Evolutionary conservation across 73 alveolate species (phyloP), one percentile per base, ranked within the genome.

Genomic region (Symbiodinium pilosum): DNA sequence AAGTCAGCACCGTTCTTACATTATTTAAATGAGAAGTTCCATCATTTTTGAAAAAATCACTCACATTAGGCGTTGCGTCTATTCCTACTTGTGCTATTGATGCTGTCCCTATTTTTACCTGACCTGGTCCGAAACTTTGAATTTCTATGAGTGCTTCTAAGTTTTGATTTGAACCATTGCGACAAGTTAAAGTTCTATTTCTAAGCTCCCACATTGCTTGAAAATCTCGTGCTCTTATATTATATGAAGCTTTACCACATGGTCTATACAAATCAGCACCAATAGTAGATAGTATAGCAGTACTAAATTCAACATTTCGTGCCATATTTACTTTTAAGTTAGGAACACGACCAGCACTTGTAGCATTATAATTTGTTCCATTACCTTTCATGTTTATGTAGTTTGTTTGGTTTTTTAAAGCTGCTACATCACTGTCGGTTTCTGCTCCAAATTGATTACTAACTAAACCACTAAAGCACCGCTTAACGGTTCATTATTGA

Each of bases 201-300:
- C 59, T 47, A 47, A 47, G 14, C 14, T 47, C 59, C 59, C 59
- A 47, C 59, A 47, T 47, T 47, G 59, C 59, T 47, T 47, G 59
- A 64, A 12, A 64, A 64, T 64, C 77, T 64, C 77, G 1, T 12
- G 28, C 3, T 64, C 77, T 64, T 64, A 64, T 0, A 0, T 6
- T 64, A 64, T 64, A 64, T 64, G 77, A 12, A 64, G 77, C 0
- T 26, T 64, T 64, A 26, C 77, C 81, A 4, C 81, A 28, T 34
- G 41, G 81, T 64, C 81, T 64, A 64, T 64, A 64, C 41, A 64
- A 64, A 64, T 64, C 81, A 0, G 81, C 81, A 64, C 81, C 81
- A 30, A 64, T 28, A 0, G 81, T 64, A 64, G 81, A 38, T 1
- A 64, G 41, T 30, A 64, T 64, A 30, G 39, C 81, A 64, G 24